Base-by-base conservation (phyloP, 2,329 filamentous ascomycete species). In the Mycosphaerella arachidis region DNA sequence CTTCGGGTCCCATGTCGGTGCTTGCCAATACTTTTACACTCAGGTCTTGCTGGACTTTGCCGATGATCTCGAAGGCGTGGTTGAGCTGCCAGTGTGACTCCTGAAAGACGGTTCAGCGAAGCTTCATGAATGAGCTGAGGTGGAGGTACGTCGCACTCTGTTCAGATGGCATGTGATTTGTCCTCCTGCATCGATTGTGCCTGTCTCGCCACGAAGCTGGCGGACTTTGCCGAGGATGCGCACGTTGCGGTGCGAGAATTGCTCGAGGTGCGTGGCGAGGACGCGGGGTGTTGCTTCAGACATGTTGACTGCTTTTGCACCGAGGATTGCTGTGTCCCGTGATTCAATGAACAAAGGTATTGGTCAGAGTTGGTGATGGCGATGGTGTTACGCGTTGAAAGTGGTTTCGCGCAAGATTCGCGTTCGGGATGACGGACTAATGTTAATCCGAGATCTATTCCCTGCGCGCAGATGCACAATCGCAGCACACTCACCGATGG, bases 141-240 rank as follows among this genome's bases (percentile, higher is more conserved):
- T 63, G 76, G 76, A 53, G 74, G 75, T 63, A 76, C 16, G n/a
- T 69, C 82, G 62, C 78, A 92, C 89, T 54, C 87, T 82, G 72
- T 90, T 92, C 66, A 97, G 74, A 18, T 88, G 78, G 1, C 91
- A 81, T 0, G 86, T 90, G 29, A 97, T 84, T 24, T 86, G 83
- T 0, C 93, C 93, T 2, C 81, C 88, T 6, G 91, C 88, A 59
- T 96, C 91, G 31, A 97, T 83, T 6, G 86, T 85, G 0, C 92
- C 93, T 54, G 84, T 83, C 55, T 94, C 90, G 66, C 92, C 92
- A 55, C 87, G 87, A 27, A 97, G 81, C 70, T 94, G 87, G 4
- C 85, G 84, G 51, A 97, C 92, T 70, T 89, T 92, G 70, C 94
- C 94, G 5, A 96, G 82, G 57, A 97, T 81, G 68, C 92, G 92